phyloP scores from a whole-genome alignment of 495 filamentous ascomycete species.

The Neurospora pannonica region DNA sequence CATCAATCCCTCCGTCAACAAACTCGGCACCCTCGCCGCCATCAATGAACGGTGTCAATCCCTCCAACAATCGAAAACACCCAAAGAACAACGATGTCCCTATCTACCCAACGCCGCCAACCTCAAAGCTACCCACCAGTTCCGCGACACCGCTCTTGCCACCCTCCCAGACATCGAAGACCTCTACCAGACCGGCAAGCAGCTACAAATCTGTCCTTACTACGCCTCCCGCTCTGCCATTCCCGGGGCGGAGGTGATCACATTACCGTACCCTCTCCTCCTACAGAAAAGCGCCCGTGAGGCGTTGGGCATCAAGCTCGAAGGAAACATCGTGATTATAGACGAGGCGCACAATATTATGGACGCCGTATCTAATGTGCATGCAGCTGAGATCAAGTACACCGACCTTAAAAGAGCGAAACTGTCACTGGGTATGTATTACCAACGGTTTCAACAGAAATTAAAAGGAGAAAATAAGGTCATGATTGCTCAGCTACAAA shows the following conservation, averaged over 20 bases:
- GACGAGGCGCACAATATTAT: slow-evolving; percentile 98
- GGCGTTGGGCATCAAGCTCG: slow-evolving; percentile 74
- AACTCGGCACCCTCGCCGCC: slow-evolving; percentile 61
- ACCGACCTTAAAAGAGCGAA: slow-evolving; percentile 61
- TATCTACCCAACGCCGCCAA: slow-evolving; percentile 74
- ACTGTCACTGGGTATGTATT: slow-evolving; percentile 67
- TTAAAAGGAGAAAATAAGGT: slow-evolving; percentile 82
- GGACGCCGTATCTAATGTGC: slow-evolving; percentile 81
- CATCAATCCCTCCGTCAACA: slow-evolving; percentile 74
- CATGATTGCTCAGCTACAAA: slow-evolving; percentile 79
- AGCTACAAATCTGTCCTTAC: slow-evolving; percentile 83
- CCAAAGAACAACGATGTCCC: slow-evolving; percentile 37
- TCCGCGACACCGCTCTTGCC: slow-evolving; percentile 81
- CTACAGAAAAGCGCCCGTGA: slow-evolving; percentile 85
- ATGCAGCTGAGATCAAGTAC: slow-evolving; percentile 69
- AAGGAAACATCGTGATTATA: slow-evolving; percentile 82
- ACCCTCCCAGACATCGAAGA: slow-evolving; percentile 92
- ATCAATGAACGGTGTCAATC: slow-evolving; percentile 96
- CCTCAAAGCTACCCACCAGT: slow-evolving; percentile 60
- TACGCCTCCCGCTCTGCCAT: slow-evolving; percentile 83
- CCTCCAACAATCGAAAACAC: slow-evolving; percentile 69
- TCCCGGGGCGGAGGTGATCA: slow-evolving; percentile 83
- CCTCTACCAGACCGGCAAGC: slow-evolving; percentile 64
- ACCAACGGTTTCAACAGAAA: slow-evolving; percentile 77
- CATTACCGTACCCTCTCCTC: slow-evolving; percentile 84